Percentiles rank a stretch among this genome's conserved stretches.
phyloP scores from a whole-genome alignment of 768 basidiomycete species.

The Suillus lakei region DNA sequence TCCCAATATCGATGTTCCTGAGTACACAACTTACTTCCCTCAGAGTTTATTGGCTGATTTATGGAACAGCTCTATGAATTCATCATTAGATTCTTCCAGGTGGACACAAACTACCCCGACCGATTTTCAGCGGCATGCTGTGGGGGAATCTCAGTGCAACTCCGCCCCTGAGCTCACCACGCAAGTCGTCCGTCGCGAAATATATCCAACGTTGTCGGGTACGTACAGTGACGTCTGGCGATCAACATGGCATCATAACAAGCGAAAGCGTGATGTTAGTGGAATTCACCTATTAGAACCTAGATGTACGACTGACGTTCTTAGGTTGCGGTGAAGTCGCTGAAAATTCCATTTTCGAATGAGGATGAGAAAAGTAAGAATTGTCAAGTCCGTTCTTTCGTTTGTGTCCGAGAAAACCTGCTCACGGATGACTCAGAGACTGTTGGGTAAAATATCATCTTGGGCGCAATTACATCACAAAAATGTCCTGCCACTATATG shows the following conservation, averaged over 20 bases:
- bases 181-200: neutral
- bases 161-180: neutral
- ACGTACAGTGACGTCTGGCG: slow-evolving; percentile 1
- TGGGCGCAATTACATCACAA: slow-evolving; percentile 16
- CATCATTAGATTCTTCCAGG: neutral
- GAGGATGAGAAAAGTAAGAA: neutral
- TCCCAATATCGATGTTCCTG: neutral
- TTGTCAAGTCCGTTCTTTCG: neutral
- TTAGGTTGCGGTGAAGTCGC: neutral
- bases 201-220: neutral
- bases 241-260: neutral
- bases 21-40: neutral
- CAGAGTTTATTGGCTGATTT: neutral
- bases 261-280: neutral
- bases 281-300: neutral
- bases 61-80: neutral
- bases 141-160: neutral
- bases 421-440: neutral
- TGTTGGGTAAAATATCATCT: slow-evolving; percentile 1
- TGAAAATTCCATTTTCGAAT: neutral
- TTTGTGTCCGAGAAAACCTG: neutral
- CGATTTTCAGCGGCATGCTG: neutral
- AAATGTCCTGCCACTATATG: slow-evolving; percentile 25
- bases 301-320: neutral
- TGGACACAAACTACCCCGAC: neutral